Evolutionary conservation across 164 flowering plant genomes (phyloP), one percentile per base, ranked within the genome.

Genomic region (Brasenia schreberi): DNA sequence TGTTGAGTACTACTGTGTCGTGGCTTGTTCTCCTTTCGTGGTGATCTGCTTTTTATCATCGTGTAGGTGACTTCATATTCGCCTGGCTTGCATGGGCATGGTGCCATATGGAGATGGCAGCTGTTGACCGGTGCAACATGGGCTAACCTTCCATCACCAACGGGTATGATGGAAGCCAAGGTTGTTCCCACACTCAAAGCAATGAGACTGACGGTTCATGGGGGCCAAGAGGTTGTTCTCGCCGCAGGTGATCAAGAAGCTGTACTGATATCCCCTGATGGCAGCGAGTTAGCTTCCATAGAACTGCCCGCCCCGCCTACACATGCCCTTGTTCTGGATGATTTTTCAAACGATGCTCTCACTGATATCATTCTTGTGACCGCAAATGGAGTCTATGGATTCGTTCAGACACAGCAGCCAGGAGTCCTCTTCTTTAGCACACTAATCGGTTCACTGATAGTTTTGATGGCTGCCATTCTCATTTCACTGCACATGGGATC

Each of bases 391-490:
- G 82, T 88, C 0, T 92, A 95, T 67, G 97, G 97, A 33, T 95
- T 88, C 75, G 99, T 89, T 44, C 99, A 95, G 78, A 88, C 96
- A 33, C 87, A 96, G 82, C 94, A 92, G 70, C 97, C 97, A 1
- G 97, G 99, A 10, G 99, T 97, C 67, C 84, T 94, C 66, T 95
- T 95, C 86, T 95, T 95, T 79, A 95, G 99, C 87, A 90, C 91
- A 4, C 78, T 95, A 39, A 88, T 92, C 5, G 99, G 99, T 23
- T 90, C 96, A 81, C 94, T 95, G n/a, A 76, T 95, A 65, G 70
- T 95, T 12, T 83, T 92, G 69, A 95, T 95, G 97, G 97, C 86
- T 43, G 89, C 88, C 62, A 80, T 95, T 53, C 90, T 95, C 62
- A 83, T 92, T 65, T 80, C 94, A 59, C 97, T 92, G 65, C 86